Percentiles rank a stretch among this genome's conserved stretches.
These are phyloP conservation scores for Torulaspora franciscae DNA, from an alignment of 805 yeast species.

Conservation along the genomic window DNA sequence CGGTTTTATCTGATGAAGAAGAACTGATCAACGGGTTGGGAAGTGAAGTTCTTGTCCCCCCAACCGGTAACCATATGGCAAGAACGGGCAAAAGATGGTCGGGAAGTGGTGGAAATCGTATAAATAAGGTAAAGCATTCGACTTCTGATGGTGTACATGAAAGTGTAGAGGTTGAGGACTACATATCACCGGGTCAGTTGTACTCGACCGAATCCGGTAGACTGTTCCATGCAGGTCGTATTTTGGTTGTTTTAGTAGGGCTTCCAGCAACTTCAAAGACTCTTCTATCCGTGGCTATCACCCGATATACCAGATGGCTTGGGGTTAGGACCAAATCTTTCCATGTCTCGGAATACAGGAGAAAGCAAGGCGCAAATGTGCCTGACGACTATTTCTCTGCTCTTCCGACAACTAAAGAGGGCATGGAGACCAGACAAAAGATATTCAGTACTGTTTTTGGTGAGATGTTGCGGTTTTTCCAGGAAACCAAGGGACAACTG, in stretches of 20 bases:
- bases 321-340: conserved; percentile 91
- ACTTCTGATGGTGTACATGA: conserved; percentile 62
- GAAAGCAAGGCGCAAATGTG: conserved; percentile 46
- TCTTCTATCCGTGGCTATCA: conserved; percentile 81
- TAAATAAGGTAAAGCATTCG: conserved; percentile 9
- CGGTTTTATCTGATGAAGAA: conserved; percentile 32
- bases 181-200: conserved; percentile 85
- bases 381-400: conserved; percentile 69
- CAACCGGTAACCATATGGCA: conserved; percentile 54
- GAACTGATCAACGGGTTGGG: conserved; percentile 26
- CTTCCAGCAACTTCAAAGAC: conserved; percentile 96
- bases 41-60: conserved; percentile 36
- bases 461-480: conserved; percentile 69
- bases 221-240: conserved; percentile 91
- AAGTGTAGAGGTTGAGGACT: conserved; percentile 35
- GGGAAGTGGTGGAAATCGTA: conserved; percentile 16
- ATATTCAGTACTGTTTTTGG: conserved; percentile 58
- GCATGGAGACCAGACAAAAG: conserved; percentile 48
- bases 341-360: conserved; percentile 87
- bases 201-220: conserved; percentile 91
- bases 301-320: conserved; percentile 90
- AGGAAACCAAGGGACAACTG: conserved; percentile 79
- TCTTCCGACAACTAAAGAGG: conserved; percentile 44
- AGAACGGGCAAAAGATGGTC: conserved; percentile 51
- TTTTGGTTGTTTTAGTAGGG: conserved; percentile 84